Base-by-base conservation (phyloP, 257 asterid species). In the Salvia hispanica region DNA sequence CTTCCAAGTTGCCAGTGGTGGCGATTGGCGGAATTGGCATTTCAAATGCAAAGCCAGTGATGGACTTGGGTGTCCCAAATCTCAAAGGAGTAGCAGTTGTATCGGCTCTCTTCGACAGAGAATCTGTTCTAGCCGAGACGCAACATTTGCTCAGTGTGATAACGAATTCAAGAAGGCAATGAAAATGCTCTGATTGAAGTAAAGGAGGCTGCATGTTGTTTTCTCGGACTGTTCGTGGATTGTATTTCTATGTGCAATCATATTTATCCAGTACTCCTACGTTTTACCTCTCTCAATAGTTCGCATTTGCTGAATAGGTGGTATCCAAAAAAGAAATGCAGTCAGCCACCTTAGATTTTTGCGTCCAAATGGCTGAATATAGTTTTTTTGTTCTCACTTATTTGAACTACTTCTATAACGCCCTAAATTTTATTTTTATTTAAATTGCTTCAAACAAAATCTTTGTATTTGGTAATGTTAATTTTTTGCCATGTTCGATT, bases 21-120 rank as follows among this genome's bases (percentile, higher is more conserved):
- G 98, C 87, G 7, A 92, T 92, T 31, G 98, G 98, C 2, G 98
- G 98, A 18, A 86, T 92, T 37, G 95, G 88, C 62, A 46, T 69
- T 43, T 80, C 96, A 16, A 92, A 90, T 68, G 92, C 72, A 3
- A 75, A 50, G 37, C 62, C 78, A 21, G 93, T 92, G 48, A 73
- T 92, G 96, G 87, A 64, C 61, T 43, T 86, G 14, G 89, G 81
- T n/a, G 77, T 74, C 2, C 85, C 84, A 4, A 84, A 77, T 75
- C 78, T 92, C 59, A 66, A 79, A 78, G 97, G 98, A 6, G 90
- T 92, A 62, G 98, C 97, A 10, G 97, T 92, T 58, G 98, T 92
- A 7, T 92, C 96, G 45, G 89, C 98, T 53, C 71, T 90, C 44
- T 92, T 92, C 55, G 96, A 92, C 72, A 70, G 90, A 79, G 96